Conservation (phyloP, 768 basidiomycete genomes). For the Tricholoma sp. region DNA sequence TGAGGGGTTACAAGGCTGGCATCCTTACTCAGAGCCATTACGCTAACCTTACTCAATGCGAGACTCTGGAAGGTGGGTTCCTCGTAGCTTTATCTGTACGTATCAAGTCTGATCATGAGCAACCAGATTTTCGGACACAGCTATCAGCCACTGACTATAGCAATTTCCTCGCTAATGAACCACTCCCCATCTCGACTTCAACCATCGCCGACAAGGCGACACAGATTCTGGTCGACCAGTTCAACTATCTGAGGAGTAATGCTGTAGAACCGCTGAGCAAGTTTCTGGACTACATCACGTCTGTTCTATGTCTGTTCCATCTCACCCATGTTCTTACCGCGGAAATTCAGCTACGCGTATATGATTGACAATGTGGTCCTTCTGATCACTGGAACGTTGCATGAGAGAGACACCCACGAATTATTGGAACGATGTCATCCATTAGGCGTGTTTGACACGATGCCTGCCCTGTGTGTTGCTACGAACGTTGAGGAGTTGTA, state of each 20-base stretch:
- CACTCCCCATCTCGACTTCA: conserved; percentile 86
- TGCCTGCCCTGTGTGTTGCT: conserved; percentile 98
- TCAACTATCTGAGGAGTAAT: conserved; percentile 89
- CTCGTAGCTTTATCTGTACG: neutral
- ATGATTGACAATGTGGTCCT: conserved; percentile 99
- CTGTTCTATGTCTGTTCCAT: conserved; percentile 27
- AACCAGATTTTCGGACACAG: conserved; percentile 90
- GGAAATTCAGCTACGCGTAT: conserved; percentile 75
- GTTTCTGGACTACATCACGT: conserved; percentile 99
- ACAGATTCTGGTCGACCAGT: conserved; percentile 92
- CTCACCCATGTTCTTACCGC: conserved; percentile 1
- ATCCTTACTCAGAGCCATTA: conserved; percentile 89
- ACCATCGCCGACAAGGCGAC: conserved; percentile 98
- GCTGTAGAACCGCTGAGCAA: conserved; percentile 86
- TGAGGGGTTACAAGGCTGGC: conserved; percentile 91
- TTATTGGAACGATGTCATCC: conserved; percentile 96
- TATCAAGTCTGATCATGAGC: neutral
- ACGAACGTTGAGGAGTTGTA: conserved; percentile 98
- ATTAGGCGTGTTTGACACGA: conserved; percentile 93
- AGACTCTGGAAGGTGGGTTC: conserved; percentile 83
- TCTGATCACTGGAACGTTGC: conserved; percentile 93
- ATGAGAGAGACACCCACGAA: conserved; percentile 96
- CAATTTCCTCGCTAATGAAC: conserved; percentile 96
- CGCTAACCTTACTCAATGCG: conserved; percentile 92
- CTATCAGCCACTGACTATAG: conserved; percentile 96